These are phyloP conservation scores for Filosporella fistucella DNA, from an alignment of 495 filamentous ascomycete genomes.

Conservation along the genomic window DNA sequence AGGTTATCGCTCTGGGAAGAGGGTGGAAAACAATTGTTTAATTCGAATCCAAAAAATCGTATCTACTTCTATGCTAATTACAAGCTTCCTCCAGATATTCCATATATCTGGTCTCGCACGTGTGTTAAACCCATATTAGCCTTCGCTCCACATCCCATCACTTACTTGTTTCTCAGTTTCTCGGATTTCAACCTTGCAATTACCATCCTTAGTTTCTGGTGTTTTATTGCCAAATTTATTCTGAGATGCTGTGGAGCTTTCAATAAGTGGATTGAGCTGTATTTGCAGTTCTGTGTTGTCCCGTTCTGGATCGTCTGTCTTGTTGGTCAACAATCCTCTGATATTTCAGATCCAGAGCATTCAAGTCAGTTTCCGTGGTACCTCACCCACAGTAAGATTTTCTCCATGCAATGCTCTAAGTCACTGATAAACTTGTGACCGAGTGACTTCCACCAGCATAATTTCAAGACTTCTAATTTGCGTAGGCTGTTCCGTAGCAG, in stretches of 20 bases:
- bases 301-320: background rate
- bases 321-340: background rate
- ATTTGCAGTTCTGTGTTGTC: background rate
- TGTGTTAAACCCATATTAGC: slow-evolving; percentile 14
- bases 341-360: background rate
- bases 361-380: background rate
- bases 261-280: background rate
- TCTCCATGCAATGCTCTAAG: background rate
- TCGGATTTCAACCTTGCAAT: background rate
- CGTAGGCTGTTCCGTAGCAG: too few relatives aligned
- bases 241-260: background rate
- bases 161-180: background rate
- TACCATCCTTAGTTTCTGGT: background rate
- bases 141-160: slow-evolving; percentile 8
- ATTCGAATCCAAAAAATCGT: slow-evolving; percentile 24
- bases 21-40: slow-evolving; percentile 24
- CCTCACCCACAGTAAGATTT: background rate
- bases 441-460: too few relatives aligned
- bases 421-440: background rate
- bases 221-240: background rate
- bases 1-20: slow-evolving; percentile 22
- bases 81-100: slow-evolving; percentile 21
- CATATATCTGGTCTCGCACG: slow-evolving; percentile 24
- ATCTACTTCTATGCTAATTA: slow-evolving; percentile 31
- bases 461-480: too few relatives aligned